phyloP scores from a whole-genome alignment of 2,329 filamentous ascomycete species.

The Colletotrichum chrysophilum region DNA sequence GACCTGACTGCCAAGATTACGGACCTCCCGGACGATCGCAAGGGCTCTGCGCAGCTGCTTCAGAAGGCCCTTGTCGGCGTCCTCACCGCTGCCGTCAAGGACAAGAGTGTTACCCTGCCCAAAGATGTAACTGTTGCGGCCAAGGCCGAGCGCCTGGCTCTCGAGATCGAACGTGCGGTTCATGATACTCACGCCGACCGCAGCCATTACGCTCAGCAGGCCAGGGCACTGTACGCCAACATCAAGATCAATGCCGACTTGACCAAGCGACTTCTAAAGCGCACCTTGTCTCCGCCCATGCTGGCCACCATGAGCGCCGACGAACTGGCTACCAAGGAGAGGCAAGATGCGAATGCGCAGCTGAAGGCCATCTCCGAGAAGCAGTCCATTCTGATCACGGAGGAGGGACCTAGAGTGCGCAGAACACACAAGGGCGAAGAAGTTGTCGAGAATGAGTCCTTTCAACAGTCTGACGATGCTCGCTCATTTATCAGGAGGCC shows the following conservation, averaged over 20 bases:
- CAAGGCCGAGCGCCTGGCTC: constrained; percentile 71
- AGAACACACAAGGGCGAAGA: constrained; percentile 97
- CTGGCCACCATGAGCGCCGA: constrained; percentile 88
- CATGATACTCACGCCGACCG: constrained; percentile 59
- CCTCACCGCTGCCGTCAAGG: constrained; percentile 71
- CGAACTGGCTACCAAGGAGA: constrained; percentile 90
- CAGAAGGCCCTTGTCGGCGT: constrained; percentile 72
- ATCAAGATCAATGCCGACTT: constrained; percentile 87
- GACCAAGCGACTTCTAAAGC: constrained; percentile 75
- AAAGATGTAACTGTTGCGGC: constrained; percentile 68
- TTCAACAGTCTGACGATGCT: constrained; percentile 36
- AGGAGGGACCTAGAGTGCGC: constrained; percentile 78
- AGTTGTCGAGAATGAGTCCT: constrained; percentile 77
- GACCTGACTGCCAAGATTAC: constrained; percentile 57
- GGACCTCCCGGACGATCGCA: constrained; percentile 67
- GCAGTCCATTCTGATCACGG: constrained; percentile 82
- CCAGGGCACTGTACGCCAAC: constrained; percentile 82
- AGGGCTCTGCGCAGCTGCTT: constrained; percentile 72
- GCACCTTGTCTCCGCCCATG: constrained; percentile 73
- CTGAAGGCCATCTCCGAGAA: constrained; percentile 82
- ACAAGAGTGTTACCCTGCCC: constrained; percentile 65
- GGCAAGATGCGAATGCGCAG: constrained; percentile 77
- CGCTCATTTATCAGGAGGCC: constrained; percentile 40
- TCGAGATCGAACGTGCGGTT: constrained; percentile 80
- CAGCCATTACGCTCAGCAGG: constrained; percentile 64